Evolutionary conservation across 495 filamentous ascomycete species (phyloP).

Genomic region (Penicillium arizonense): DNA sequence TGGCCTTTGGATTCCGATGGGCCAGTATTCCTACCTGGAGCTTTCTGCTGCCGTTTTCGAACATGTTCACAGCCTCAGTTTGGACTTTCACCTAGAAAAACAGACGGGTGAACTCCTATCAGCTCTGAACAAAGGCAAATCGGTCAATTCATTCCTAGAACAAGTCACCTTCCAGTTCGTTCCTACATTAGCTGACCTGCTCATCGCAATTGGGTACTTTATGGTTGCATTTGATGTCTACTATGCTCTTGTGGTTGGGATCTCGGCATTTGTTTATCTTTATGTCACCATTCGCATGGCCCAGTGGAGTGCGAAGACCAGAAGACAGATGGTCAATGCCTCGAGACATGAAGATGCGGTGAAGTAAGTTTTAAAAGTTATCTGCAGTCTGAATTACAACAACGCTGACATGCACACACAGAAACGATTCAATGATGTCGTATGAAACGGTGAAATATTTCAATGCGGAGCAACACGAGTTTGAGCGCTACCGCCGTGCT

Average conservation of each 20-base stretch:
- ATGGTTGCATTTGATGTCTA: slow-evolving; percentile 68
- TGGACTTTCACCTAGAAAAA: slow-evolving; percentile 86
- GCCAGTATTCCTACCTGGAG: slow-evolving; percentile 75
- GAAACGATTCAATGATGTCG: slow-evolving; percentile 79
- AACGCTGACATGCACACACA: not conserved
- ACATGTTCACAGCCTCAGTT: slow-evolving; percentile 77
- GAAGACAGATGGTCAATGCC: slow-evolving; percentile 76
- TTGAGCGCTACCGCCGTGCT: slow-evolving; percentile 68
- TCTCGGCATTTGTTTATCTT: slow-evolving; percentile 78
- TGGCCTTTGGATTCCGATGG: slow-evolving; percentile 76
- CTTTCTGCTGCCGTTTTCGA: slow-evolving; percentile 83
- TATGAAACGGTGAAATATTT: slow-evolving; percentile 95
- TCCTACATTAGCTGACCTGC: slow-evolving; percentile 81
- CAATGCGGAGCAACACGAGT: slow-evolving; percentile 81
- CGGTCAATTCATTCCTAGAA: slow-evolving; percentile 83
- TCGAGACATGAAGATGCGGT: slow-evolving; percentile 81
- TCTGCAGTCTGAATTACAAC: not conserved
- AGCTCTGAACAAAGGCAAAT: slow-evolving; percentile 77
- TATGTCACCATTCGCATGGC: slow-evolving; percentile 82
- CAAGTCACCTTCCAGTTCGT: slow-evolving; percentile 78
- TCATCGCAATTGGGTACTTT: slow-evolving; percentile 74
- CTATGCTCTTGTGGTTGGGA: slow-evolving; percentile 71
- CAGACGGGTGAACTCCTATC: slow-evolving; percentile 82
- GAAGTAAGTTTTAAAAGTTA: slow-evolving; percentile 37
- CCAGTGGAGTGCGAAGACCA: slow-evolving; percentile 70